A percentile compares a stretch with the other conserved stretches of the same genome.
Conservation (phyloP, 2,329 filamentous ascomycete genomes). For the Colletotrichum sp. region DNA sequence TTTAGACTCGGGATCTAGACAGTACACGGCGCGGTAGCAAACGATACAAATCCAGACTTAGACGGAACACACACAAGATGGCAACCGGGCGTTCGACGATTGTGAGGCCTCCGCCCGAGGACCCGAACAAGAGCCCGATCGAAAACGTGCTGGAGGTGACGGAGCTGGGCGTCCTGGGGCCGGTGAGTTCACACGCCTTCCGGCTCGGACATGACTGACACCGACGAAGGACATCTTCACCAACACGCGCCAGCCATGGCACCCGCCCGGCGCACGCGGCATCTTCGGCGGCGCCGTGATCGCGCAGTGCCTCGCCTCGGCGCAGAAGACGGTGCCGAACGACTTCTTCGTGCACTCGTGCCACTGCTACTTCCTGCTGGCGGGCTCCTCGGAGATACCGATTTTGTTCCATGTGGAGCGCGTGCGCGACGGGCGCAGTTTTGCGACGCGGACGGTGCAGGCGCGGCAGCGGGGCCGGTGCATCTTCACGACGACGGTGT, state of each 20-base stretch:
- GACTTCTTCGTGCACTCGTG: constrained; percentile 91
- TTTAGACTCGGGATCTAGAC: not conserved
- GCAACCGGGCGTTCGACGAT: constrained; percentile 55
- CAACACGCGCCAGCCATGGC: constrained; percentile 90
- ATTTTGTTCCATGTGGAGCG: constrained; percentile 95
- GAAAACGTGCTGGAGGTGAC: constrained; percentile 91
- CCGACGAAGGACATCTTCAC: constrained; percentile 81
- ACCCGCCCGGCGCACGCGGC: constrained; percentile 87
- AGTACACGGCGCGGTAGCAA: not conserved
- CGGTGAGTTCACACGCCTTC: constrained; percentile 52
- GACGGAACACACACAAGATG: not conserved
- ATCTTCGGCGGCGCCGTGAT: constrained; percentile 95
- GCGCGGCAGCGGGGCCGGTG: constrained; percentile 85
- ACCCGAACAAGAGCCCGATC: constrained; percentile 77
- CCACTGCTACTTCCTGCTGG: constrained; percentile 98
- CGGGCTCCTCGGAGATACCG: constrained; percentile 82
- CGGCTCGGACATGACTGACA: not conserved
- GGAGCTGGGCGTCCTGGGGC: constrained; percentile 76
- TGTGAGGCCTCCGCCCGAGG: constrained; percentile 75
- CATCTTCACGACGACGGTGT: constrained; percentile 96
- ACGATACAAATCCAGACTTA: not conserved
- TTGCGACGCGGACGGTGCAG: constrained; percentile 94
- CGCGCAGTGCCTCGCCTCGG: constrained; percentile 87
- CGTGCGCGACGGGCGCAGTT: constrained; percentile 88
- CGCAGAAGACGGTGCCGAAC: constrained; percentile 81